phyloP scores from a whole-genome alignment of 2,329 filamentous ascomycete species.

The Neonectria magnoliae region DNA sequence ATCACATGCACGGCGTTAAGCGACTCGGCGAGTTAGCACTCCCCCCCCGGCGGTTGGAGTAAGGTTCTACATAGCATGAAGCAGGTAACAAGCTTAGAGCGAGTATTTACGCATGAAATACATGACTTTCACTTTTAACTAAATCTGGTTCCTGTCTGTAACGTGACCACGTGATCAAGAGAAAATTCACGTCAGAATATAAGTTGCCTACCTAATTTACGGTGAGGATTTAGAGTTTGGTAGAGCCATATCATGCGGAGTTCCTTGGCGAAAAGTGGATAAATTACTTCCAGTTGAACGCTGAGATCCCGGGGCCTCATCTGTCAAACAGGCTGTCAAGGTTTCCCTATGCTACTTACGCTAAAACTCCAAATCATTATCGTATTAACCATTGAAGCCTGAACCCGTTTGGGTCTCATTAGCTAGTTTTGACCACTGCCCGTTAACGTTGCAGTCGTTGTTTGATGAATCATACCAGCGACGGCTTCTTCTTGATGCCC shows the following conservation, averaged over 20 bases:
- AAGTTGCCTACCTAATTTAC: too few species aligned
- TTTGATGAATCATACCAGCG: slow-evolving; percentile 56
- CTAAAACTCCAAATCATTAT: background rate
- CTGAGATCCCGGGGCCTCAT: background rate
- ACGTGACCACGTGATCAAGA: too few species aligned
- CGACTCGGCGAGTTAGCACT: too few species aligned
- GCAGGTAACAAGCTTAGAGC: slow-evolving; percentile 6
- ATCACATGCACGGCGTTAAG: slow-evolving; percentile 28
- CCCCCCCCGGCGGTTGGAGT: background rate
- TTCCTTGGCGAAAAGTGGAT: background rate
- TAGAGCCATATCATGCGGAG: background rate
- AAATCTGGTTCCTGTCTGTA: too few species aligned
- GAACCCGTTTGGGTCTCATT: background rate
- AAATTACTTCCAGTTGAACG: background rate
- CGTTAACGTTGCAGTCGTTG: background rate
- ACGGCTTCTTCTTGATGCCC: slow-evolving; percentile 87
- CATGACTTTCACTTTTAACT: slow-evolving; percentile 2
- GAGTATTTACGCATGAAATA: slow-evolving; percentile 20
- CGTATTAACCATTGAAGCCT: background rate
- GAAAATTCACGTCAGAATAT: too few species aligned
- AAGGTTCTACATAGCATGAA: slow-evolving; percentile 10
- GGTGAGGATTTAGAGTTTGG: background rate
- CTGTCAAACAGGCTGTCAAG: too few species aligned
- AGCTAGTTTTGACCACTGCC: background rate
- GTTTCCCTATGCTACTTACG: background rate